phyloP scores from a whole-genome alignment of 2,329 filamentous ascomycete species.

The Rhynchosporium agropyri region DNA sequence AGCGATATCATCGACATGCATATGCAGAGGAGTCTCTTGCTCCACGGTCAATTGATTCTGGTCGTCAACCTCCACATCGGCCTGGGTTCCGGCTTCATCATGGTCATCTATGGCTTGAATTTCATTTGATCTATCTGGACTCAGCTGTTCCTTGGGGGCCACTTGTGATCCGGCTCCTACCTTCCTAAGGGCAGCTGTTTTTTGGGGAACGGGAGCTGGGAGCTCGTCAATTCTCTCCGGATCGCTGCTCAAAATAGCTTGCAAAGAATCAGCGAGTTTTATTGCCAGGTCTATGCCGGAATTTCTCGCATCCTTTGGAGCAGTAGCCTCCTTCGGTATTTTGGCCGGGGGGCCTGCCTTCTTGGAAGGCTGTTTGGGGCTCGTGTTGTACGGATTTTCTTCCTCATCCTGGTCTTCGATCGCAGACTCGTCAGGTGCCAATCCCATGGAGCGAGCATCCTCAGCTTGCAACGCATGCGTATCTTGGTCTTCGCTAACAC shows the following conservation, averaged over 20 bases:
- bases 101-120: not conserved
- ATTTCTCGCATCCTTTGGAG: slow-evolving; percentile 4
- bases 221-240: not conserved
- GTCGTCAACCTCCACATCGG: not conserved
- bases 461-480: slow-evolving; percentile 5
- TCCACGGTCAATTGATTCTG: not conserved
- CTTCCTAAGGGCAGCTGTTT: not conserved
- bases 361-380: slow-evolving; percentile 1
- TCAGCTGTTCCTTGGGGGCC: not conserved
- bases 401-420: not conserved
- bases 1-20: not conserved
- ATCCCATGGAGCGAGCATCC: slow-evolving; percentile 1
- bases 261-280: slow-evolving; percentile 10
- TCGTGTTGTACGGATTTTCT: slow-evolving; percentile 18
- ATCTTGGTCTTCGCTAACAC: not conserved
- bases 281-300: slow-evolving; percentile 17
- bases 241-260: not conserved
- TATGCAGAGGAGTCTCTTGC: not conserved
- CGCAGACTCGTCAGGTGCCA: not conserved
- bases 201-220: not conserved
- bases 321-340: not conserved
- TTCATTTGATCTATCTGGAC: not conserved
- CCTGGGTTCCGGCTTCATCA: not conserved
- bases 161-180: not conserved
- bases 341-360: not conserved